These are phyloP conservation scores for Asclepias syriaca DNA, from an alignment of 257 asterid species.

Conservation along the genomic window DNA sequence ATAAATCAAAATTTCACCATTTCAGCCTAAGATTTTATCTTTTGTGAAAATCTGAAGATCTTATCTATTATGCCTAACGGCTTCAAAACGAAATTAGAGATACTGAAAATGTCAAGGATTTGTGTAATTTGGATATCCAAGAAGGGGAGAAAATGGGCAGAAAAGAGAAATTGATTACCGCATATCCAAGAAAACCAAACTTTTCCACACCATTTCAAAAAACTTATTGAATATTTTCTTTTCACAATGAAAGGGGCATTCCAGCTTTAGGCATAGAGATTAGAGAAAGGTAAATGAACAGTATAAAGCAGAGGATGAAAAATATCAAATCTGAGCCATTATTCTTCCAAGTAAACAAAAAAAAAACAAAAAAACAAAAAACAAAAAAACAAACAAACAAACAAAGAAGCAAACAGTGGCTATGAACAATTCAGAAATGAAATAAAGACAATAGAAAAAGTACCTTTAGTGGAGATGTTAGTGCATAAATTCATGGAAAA, in stretches of 20 bases:
- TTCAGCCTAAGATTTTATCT: too few species aligned
- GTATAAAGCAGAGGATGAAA: too few species aligned
- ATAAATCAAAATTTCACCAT: too few species aligned
- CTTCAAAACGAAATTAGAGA: neutral
- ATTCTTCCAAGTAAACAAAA: neutral
- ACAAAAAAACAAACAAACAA: too few species aligned
- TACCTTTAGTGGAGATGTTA: slow-evolving; percentile 9
- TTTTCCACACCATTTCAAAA: neutral
- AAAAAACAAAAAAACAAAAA: too few species aligned
- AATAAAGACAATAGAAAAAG: neutral
- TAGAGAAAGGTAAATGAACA: neutral
- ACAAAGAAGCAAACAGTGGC: neutral
- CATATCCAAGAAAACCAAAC: neutral
- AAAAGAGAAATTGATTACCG: neutral
- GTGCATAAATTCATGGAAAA: neutral
- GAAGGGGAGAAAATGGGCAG: neutral
- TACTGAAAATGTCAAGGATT: too few species aligned
- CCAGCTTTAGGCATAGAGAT: neutral
- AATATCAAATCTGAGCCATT: neutral
- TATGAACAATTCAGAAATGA: neutral
- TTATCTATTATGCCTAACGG: neutral
- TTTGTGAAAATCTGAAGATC: too few species aligned
- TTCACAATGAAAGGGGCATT: neutral
- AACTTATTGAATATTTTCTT: too few species aligned
- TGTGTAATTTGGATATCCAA: too few species aligned